These are phyloP conservation scores for Pseudocercospora crystallina DNA, from an alignment of 2,329 filamentous ascomycete genomes.

Conservation along the genomic window DNA sequence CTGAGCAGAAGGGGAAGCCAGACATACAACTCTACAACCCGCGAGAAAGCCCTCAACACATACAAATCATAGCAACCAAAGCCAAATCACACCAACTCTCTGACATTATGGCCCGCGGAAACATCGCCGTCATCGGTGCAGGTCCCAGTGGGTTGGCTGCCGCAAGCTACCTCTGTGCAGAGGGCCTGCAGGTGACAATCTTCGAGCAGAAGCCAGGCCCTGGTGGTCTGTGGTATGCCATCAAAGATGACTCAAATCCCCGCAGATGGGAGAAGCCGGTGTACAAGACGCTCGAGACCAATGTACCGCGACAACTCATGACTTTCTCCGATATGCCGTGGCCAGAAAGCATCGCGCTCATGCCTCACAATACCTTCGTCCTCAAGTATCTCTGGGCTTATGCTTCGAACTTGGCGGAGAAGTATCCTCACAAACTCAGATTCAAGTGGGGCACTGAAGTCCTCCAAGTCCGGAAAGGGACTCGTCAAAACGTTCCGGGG, in stretches of 20 bases:
- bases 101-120: not conserved
- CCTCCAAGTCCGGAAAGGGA: too few relatives aligned
- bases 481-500: not conserved
- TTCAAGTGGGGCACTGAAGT: too few relatives aligned
- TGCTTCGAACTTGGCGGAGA: too few relatives aligned
- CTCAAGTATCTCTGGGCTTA: constrained; percentile 8
- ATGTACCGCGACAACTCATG: constrained; percentile 19
- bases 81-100: too few relatives aligned
- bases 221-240: constrained; percentile 16
- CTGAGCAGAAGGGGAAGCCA: too few relatives aligned
- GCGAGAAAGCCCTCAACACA: too few relatives aligned
- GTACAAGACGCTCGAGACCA: constrained; percentile 16
- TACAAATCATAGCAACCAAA: too few relatives aligned
- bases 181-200: constrained; percentile 11
- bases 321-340: constrained; percentile 16
- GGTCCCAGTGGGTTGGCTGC: constrained; percentile 17
- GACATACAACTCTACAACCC: too few relatives aligned
- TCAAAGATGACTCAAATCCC: not conserved
- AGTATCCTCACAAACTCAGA: not conserved
- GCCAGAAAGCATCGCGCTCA: constrained; percentile 3
- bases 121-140: constrained; percentile 16
- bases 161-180: constrained; percentile 14
- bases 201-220: constrained; percentile 11
- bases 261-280: constrained; percentile 9
- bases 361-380: constrained; percentile 6